Conservation (phyloP, 2,329 filamentous ascomycete genomes). For the Cladosporium oxysporum region DNA sequence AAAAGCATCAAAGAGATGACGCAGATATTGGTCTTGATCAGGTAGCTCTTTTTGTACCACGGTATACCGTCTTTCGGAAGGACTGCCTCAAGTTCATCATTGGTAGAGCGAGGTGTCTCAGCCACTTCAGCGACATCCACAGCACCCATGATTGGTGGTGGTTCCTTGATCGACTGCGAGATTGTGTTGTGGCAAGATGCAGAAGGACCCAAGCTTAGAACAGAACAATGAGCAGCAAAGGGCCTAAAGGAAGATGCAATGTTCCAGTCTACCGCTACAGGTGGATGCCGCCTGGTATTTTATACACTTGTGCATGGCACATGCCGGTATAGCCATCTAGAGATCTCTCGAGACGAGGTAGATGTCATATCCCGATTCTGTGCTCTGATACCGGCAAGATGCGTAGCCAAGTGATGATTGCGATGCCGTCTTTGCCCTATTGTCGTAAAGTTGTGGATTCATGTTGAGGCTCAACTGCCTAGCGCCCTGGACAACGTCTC, state of each 20-base stretch:
- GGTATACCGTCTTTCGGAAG: constrained; percentile 19
- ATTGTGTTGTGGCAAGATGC: neutral
- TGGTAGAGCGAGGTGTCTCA: constrained; percentile 4
- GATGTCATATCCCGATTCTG: neutral
- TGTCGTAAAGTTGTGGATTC: neutral
- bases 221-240: neutral
- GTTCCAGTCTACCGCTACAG: neutral
- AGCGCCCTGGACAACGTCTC: neutral
- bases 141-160: neutral
- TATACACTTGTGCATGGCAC: neutral
- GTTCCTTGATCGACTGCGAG: neutral
- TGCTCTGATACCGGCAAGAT: neutral
- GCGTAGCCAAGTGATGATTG: neutral
- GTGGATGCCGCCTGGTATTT: neutral
- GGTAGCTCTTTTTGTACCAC: constrained; percentile 22
- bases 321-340: neutral
- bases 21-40: constrained; percentile 11
- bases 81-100: neutral
- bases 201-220: neutral
- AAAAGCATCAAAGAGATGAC: constrained; percentile 16
- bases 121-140: neutral
- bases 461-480: neutral
- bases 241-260: neutral
- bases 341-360: neutral
- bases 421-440: neutral